These are phyloP conservation scores for Rhexocercosporidium sp. DNA, from an alignment of 2,329 filamentous ascomycete genomes.

Conservation along the genomic window DNA sequence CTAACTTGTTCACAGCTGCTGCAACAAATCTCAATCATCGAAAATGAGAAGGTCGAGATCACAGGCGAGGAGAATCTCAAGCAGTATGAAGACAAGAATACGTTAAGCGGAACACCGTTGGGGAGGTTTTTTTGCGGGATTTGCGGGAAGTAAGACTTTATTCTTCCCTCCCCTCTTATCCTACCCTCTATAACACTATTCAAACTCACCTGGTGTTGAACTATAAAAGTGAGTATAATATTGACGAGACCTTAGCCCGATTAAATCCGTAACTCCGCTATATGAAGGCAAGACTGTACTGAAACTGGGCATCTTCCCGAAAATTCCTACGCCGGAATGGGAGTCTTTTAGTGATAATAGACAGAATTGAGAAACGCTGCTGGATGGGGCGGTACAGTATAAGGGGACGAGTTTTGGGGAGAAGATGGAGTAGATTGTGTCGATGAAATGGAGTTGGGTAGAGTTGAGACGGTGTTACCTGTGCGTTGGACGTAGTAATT, in stretches of 20 bases:
- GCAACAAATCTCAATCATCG: constrained; percentile 41
- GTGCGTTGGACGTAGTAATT: too few relatives aligned
- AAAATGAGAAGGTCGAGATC: constrained; percentile 48
- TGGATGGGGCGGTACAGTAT: constrained; percentile 27
- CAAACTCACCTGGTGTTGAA: background rate
- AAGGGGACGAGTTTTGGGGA: constrained; percentile 28
- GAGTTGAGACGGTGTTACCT: too few relatives aligned
- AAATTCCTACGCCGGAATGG: constrained; percentile 51
- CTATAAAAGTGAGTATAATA: too few relatives aligned
- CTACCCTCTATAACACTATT: background rate
- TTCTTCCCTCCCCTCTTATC: background rate
- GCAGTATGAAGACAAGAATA: constrained; percentile 50
- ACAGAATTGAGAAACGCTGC: constrained; percentile 45
- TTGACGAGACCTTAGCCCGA: constrained; percentile 44
- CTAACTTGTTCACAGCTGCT: constrained; percentile 16
- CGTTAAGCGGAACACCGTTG: constrained; percentile 52
- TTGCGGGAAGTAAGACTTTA: constrained; percentile 49
- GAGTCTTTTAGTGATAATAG: constrained; percentile 51
- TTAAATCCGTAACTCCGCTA: constrained; percentile 50
- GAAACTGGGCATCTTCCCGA: constrained; percentile 56
- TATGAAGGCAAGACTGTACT: constrained; percentile 51
- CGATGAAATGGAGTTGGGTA: background rate
- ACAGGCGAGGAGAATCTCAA: constrained; percentile 49
- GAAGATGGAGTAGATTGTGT: constrained; percentile 19
- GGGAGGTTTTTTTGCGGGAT: constrained; percentile 51